A percentile compares a stretch with the other conserved stretches of the same genome.
Evolutionary conservation across 495 filamentous ascomycete species (phyloP).

Genomic region (Usnea hakonensis): DNA sequence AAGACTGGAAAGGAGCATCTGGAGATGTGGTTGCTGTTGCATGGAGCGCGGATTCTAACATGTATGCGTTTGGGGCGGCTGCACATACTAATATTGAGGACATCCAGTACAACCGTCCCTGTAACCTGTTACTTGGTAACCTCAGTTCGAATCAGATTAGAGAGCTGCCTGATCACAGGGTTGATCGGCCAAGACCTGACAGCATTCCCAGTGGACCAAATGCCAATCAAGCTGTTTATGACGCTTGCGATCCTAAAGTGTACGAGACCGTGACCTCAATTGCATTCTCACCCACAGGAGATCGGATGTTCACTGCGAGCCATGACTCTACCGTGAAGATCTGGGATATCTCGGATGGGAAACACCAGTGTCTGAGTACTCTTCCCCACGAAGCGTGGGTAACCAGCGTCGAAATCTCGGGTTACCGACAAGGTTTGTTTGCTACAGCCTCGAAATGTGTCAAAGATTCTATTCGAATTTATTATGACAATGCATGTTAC

Average conservation of each 20-base stretch:
- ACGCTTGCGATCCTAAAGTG: conserved; percentile 59
- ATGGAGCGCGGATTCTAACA: conserved; percentile 44
- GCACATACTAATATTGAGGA: conserved; percentile 66
- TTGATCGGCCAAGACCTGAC: conserved; percentile 45
- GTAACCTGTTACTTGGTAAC: conserved; percentile 73
- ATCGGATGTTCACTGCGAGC: conserved; percentile 64
- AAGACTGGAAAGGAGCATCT: conserved; percentile 46
- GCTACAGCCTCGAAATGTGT: conserved; percentile 43
- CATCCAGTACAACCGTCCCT: conserved; percentile 75
- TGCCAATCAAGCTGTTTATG: conserved; percentile 47
- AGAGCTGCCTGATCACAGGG: conserved; percentile 64
- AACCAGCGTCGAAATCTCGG: conserved; percentile 58
- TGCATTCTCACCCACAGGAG: conserved; percentile 53
- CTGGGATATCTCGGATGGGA: conserved; percentile 48
- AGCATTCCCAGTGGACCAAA: conserved; percentile 42
- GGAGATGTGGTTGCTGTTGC: conserved; percentile 42
- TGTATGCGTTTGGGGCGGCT: conserved; percentile 56
- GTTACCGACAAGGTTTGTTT: conserved; percentile 33
- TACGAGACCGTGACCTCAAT: conserved; percentile 73
- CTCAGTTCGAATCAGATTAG: conserved; percentile 42
- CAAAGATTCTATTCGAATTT: conserved; percentile 29
- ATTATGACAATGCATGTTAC: conserved; percentile 21
- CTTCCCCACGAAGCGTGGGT: conserved; percentile 62
- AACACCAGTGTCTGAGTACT: conserved; percentile 37
- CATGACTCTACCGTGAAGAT: conserved; percentile 75